Base-by-base conservation (phyloP, 2,329 filamentous ascomycete genomes). In the Phyllosticta citribraziliensis region DNA sequence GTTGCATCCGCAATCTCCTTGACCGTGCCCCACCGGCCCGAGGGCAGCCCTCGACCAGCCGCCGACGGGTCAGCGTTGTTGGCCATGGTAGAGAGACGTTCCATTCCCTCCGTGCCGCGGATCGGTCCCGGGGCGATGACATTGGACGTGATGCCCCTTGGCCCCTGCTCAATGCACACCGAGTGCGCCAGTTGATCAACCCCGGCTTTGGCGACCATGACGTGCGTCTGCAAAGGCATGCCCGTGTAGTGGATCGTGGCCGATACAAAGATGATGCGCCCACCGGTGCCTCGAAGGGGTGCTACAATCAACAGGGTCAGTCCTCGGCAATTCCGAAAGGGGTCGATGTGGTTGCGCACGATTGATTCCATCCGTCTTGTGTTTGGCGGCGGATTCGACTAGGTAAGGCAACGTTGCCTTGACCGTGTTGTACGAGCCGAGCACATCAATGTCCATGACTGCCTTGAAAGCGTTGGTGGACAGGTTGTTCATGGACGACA, bases 371-470 rank as follows among this genome's bases (percentile, higher is more conserved):
- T 88, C 84, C 19, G 81, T 81, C 64, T 76, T 81, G 67, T 86
- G 78, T 67, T 82, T 83, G 35, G 77, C 75, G 1, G 88, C 86
- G n/a, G 91, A 95, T 67, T 84, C 81, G 12, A 91, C 75, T 2
- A 99, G 83, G 69, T 96, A 82, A 0, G 91, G 90, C 35, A 97
- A 78, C 0, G 91, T 94, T 3, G 93, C 91, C 77, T 97, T 97
- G 70, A 96, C 81, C 2, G 91, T 96, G 78, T 97, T 96, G 78
- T 89, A 99, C 17, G 89, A 95, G 33, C 94, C 94, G 40, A 97
- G 75, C 2, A 96, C 88, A 72, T 97, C 94, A 70, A 99, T 99
- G 64, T 97, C 94, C 69, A 97, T 93, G 66, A 99, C 94, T 0
- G 89, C 82, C 74, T 92, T 95, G 84, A 99, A 96, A 3, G 90